A percentile compares a stretch with the other conserved stretches of the same genome.
These are phyloP conservation scores for Mortierella sp. DNA, from an alignment of 371 early-diverging fungal genomes.

Conservation along the genomic window DNA sequence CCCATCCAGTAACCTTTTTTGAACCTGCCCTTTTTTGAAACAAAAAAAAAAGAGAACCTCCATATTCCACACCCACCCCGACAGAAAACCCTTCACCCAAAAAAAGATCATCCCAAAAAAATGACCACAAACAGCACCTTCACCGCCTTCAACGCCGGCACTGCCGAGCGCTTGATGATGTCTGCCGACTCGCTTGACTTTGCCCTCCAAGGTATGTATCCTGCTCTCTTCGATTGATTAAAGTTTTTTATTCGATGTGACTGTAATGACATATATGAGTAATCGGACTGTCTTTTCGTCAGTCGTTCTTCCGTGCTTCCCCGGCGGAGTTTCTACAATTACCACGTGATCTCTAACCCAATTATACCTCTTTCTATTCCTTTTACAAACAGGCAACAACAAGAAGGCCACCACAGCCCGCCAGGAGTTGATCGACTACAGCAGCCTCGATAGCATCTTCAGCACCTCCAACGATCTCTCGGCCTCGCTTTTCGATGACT, in stretches of 20 bases:
- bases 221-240: background rate
- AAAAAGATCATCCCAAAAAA: constrained; percentile 29
- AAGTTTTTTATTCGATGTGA: background rate
- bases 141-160: constrained; percentile 31
- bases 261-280: constrained; percentile 46
- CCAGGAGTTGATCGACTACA: constrained; percentile 33
- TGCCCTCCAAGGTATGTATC: constrained; percentile 51
- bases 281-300: constrained; percentile 40
- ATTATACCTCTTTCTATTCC: constrained; percentile 8
- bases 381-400: constrained; percentile 17
- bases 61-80: background rate
- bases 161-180: constrained; percentile 55
- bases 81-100: background rate
- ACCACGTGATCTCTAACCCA: background rate
- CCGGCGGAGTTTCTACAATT: background rate
- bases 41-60: constrained; percentile 11
- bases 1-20: constrained; percentile 10
- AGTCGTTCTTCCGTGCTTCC: background rate
- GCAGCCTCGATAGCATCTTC: constrained; percentile 36
- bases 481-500: constrained; percentile 53
- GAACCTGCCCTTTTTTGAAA: constrained; percentile 17
- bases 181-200: constrained; percentile 55
- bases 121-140: constrained; percentile 38
- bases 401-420: constrained; percentile 22
- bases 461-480: constrained; percentile 31